phyloP scores from a whole-genome alignment of 2,329 filamentous ascomycete species.

The Penicillium hordei region DNA sequence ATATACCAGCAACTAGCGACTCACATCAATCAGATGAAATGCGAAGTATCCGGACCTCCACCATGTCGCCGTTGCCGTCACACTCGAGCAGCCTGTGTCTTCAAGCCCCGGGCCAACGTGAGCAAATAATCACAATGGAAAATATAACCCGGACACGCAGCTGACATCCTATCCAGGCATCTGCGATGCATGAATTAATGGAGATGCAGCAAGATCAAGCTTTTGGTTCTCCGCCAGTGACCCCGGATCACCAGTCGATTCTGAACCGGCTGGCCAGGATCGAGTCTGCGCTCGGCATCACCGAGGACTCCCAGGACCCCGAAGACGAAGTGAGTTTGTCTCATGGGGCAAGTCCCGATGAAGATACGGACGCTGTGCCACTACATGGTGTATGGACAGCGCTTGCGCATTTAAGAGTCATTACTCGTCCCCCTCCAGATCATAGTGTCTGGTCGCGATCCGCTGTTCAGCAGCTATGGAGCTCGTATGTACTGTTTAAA shows the following conservation, averaged over 20 bases:
- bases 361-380: conserved; percentile 12
- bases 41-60: conserved; percentile 29
- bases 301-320: conserved; percentile 4
- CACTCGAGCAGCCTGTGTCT: conserved; percentile 25
- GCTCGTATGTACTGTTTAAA: conserved; percentile 23
- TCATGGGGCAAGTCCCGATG: conserved; percentile 16
- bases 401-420: conserved; percentile 23
- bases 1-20: background rate
- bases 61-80: conserved; percentile 32
- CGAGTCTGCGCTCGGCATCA: conserved; percentile 26
- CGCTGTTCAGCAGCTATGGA: conserved; percentile 28
- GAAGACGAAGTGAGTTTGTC: conserved; percentile 7
- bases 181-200: conserved; percentile 23
- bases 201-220: conserved; percentile 11
- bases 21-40: conserved; percentile 27
- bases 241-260: conserved; percentile 22
- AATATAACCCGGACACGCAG: background rate
- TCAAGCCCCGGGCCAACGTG: conserved; percentile 35
- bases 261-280: conserved; percentile 28
- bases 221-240: conserved; percentile 2
- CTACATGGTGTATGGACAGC: conserved; percentile 25
- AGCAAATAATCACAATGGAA: background rate
- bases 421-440: conserved; percentile 23
- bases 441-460: conserved; percentile 26
- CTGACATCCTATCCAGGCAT: conserved; percentile 21